Conservation (phyloP, 2,329 filamentous ascomycete genomes). For the Eurotiales sp. region DNA sequence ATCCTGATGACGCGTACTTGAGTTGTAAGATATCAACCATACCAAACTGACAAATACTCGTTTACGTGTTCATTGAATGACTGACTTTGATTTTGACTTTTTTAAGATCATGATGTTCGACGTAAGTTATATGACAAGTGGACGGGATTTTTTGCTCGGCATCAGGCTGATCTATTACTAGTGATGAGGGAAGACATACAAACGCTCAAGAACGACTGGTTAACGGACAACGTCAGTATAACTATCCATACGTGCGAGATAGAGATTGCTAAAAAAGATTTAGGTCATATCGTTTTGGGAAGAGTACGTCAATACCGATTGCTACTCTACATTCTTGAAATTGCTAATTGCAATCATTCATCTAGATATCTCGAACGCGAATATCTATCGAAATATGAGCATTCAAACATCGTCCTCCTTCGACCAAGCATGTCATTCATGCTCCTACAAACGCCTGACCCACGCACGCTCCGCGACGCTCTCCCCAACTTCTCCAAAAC, state of each 20-base stretch:
- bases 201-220: slow-evolving; percentile 85
- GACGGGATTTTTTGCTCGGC: slow-evolving; percentile 11
- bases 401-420: slow-evolving; percentile 83
- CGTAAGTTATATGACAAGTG: slow-evolving; percentile 49
- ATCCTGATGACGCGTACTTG: slow-evolving; percentile 65
- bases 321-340: slow-evolving; percentile 12
- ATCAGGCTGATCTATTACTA: slow-evolving; percentile 32
- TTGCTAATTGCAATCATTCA: slow-evolving; percentile 3
- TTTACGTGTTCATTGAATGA: too few relatives aligned
- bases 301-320: slow-evolving; percentile 59
- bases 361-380: slow-evolving; percentile 79
- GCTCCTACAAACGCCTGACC: slow-evolving; percentile 68
- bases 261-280: slow-evolving; percentile 22
- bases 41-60: too few relatives aligned
- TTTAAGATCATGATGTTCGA: slow-evolving; percentile 60
- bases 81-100: background rate
- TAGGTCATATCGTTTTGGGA: slow-evolving; percentile 97
- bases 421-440: slow-evolving; percentile 91
- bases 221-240: slow-evolving; percentile 80
- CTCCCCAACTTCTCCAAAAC: slow-evolving; percentile 76
- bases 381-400: slow-evolving; percentile 72
- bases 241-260: background rate
- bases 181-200: slow-evolving; percentile 89
- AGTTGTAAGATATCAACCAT: slow-evolving; percentile 61
- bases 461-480: slow-evolving; percentile 58